These are phyloP conservation scores for Talaromyces stipitatus DNA, from an alignment of 495 filamentous ascomycete genomes.

Conservation along the genomic window DNA sequence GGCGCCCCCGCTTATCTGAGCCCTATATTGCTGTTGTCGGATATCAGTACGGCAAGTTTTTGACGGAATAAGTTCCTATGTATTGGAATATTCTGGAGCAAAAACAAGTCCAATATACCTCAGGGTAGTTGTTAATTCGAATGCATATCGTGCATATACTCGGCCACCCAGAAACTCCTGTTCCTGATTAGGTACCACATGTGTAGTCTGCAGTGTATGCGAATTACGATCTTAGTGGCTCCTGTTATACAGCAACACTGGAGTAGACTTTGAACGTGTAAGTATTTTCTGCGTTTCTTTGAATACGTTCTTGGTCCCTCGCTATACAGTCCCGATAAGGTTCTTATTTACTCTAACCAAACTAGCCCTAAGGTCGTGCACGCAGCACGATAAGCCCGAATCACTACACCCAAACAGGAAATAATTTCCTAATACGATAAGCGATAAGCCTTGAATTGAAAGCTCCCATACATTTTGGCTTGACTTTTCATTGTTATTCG, in stretches of 20 bases:
- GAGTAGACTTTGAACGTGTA: too few relatives aligned
- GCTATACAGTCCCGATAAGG: too few relatives aligned
- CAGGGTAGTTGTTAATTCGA: neutral
- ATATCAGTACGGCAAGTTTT: neutral
- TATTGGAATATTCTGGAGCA: neutral
- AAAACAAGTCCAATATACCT: neutral
- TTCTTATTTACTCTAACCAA: too few relatives aligned
- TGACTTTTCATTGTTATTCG: neutral
- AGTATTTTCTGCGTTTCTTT: too few relatives aligned
- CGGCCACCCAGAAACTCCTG: neutral
- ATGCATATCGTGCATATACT: neutral
- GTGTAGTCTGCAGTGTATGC: neutral
- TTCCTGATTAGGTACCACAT: neutral
- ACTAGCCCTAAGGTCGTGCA: neutral
- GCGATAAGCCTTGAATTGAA: neutral
- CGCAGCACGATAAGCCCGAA: neutral
- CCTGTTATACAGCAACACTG: too few relatives aligned
- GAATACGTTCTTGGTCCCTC: too few relatives aligned
- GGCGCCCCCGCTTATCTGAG: neutral
- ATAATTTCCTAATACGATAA: neutral
- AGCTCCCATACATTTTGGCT: neutral
- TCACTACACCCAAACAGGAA: neutral
- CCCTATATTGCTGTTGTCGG: neutral
- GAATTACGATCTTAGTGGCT: neutral
- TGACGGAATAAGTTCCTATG: neutral